Evolutionary conservation across 1,284 basidiomycete genomes (phyloP).

Genomic region (Boletus albobrunnescens): DNA sequence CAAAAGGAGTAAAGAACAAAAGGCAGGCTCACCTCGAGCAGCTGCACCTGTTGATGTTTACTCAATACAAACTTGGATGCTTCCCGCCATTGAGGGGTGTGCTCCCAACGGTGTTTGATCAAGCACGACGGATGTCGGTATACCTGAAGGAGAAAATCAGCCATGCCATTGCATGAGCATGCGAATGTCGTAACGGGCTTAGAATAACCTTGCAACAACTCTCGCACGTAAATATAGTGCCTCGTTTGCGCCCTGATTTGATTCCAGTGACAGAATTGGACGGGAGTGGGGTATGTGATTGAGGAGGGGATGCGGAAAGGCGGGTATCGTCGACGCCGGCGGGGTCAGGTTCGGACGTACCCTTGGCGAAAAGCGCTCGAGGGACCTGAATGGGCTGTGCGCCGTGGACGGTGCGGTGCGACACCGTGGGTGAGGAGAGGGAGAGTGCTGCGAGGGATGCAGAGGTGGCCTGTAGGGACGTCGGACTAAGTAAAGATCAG

Average conservation of each 20-base stretch:
- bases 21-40: constrained; percentile 70
- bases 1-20: background rate
- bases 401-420: constrained; percentile 19
- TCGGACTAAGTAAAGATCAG: constrained; percentile 37
- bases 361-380: background rate
- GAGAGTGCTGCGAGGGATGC: constrained; percentile 46
- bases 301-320: constrained; percentile 17
- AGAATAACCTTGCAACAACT: constrained; percentile 80
- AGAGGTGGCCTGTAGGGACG: constrained; percentile 42
- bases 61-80: constrained; percentile 90
- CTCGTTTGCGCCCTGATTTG: constrained; percentile 66
- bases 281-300: constrained; percentile 21
- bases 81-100: constrained; percentile 95
- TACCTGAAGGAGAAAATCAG: constrained; percentile 47
- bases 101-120: constrained; percentile 97
- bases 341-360: constrained; percentile 3
- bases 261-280: constrained; percentile 36
- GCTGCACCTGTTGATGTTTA: constrained; percentile 97
- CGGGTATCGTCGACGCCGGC: constrained; percentile 19
- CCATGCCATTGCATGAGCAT: background rate
- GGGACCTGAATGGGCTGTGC: constrained; percentile 16
- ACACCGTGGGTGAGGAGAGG: constrained; percentile 49
- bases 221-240: constrained; percentile 88
- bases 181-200: background rate
- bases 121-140: constrained; percentile 93